Percentiles rank a stretch among this genome's conserved stretches.
Evolutionary conservation across 805 yeast species (phyloP).

Genomic region (Barnettozyma wickerhamii): DNA sequence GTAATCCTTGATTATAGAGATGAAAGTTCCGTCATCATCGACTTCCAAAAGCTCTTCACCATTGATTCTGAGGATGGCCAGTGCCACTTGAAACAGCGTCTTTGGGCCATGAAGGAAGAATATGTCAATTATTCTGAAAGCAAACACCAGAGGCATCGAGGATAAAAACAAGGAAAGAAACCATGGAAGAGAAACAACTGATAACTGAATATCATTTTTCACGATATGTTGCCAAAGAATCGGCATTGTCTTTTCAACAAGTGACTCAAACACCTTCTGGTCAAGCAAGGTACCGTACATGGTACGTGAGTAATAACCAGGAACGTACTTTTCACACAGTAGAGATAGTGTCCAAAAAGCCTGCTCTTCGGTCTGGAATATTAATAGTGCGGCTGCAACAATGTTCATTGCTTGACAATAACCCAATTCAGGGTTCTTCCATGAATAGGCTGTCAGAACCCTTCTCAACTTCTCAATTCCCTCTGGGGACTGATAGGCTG

Average conservation of each 20-base stretch:
- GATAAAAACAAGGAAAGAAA: slow-evolving; percentile 84
- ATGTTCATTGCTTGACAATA: slow-evolving; percentile 99
- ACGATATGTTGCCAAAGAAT: slow-evolving; percentile 77
- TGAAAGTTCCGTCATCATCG: slow-evolving; percentile 90
- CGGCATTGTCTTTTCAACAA: slow-evolving; percentile 89
- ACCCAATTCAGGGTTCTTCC: slow-evolving; percentile 97
- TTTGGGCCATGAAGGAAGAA: slow-evolving; percentile 87
- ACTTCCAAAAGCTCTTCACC: slow-evolving; percentile 78
- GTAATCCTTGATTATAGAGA: slow-evolving; percentile 78
- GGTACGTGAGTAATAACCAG: slow-evolving; percentile 94
- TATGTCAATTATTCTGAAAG: slow-evolving; percentile 86
- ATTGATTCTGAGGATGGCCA: slow-evolving; percentile 84
- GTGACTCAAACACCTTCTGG: slow-evolving; percentile 87
- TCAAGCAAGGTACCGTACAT: slow-evolving; percentile 97
- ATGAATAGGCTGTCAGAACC: slow-evolving; percentile 89
- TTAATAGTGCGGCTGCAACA: slow-evolving; percentile 71
- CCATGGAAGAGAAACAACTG: slow-evolving; percentile 96
- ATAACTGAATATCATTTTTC: slow-evolving; percentile 79
- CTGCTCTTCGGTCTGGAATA: slow-evolving; percentile 92
- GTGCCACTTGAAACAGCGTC: slow-evolving; percentile 85
- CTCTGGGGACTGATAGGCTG: slow-evolving; percentile 83
- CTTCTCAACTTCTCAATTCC: slow-evolving; percentile 84
- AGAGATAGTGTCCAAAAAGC: slow-evolving; percentile 89
- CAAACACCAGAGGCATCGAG: slow-evolving; percentile 92
- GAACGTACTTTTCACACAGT: slow-evolving; percentile 79